A percentile compares a stretch with the other conserved stretches of the same genome.
phyloP scores from a whole-genome alignment of 2,329 filamentous ascomycete species.

The Penicillium sp. region DNA sequence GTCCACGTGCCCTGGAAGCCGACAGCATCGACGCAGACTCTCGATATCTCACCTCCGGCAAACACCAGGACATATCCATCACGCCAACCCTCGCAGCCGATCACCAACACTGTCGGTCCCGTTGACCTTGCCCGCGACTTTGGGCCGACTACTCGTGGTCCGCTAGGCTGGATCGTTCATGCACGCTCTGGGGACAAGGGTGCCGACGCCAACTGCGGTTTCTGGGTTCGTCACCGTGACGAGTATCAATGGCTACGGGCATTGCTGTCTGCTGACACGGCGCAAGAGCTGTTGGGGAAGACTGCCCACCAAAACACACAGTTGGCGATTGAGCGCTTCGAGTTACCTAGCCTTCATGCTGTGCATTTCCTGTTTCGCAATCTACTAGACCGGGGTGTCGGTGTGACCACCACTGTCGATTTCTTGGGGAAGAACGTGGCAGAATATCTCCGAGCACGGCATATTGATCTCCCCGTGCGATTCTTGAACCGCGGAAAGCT shows the following conservation, averaged over 20 bases:
- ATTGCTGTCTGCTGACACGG: slow-evolving; percentile 18
- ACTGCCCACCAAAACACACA: slow-evolving; percentile 3
- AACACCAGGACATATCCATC: slow-evolving; percentile 21
- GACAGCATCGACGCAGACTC: slow-evolving; percentile 20
- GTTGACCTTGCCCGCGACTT: slow-evolving; percentile 20
- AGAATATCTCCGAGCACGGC: slow-evolving; percentile 36
- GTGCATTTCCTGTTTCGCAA: slow-evolving; percentile 44
- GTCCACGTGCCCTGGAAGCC: slow-evolving; percentile 29
- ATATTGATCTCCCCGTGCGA: slow-evolving; percentile 37
- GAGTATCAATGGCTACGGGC: slow-evolving; percentile 46
- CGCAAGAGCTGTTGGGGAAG: slow-evolving; percentile 20
- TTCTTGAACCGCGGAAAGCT: slow-evolving; percentile 33
- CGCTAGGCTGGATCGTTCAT: slow-evolving; percentile 36
- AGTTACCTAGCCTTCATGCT: slow-evolving; percentile 44
- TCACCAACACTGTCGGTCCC: slow-evolving; percentile 6
- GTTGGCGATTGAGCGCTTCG: slow-evolving; percentile 45
- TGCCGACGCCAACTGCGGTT: slow-evolving; percentile 46
- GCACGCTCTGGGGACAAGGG: slow-evolving; percentile 47
- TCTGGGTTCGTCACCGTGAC: slow-evolving; percentile 44
- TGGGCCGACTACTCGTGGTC: slow-evolving; percentile 26
- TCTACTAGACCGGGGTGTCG: slow-evolving; percentile 38
- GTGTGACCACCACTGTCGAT: slow-evolving; percentile 36
- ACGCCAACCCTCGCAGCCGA: slow-evolving; percentile 22
- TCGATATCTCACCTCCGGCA: slow-evolving; percentile 20
- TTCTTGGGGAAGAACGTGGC: slow-evolving; percentile 43